Conservation (phyloP, 441 rosid species). For the Erodium moschatum region DNA sequence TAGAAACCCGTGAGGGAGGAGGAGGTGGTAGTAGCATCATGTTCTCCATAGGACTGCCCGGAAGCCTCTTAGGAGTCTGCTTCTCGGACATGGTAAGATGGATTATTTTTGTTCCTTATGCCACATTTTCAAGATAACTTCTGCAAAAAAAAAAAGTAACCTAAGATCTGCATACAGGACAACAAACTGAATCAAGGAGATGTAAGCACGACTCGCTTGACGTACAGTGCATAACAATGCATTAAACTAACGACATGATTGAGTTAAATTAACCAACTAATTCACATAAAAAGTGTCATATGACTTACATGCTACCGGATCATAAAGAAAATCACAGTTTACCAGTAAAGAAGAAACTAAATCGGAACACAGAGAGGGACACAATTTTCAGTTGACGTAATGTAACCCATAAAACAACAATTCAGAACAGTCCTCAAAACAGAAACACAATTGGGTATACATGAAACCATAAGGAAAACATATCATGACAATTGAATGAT, state of each 20-base stretch:
- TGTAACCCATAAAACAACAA: neutral
- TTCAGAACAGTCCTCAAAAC: neutral
- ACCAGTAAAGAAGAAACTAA: neutral
- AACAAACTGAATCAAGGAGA: conserved; percentile 5
- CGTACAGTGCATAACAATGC: neutral
- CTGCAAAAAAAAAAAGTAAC: neutral
- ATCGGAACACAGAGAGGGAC: neutral
- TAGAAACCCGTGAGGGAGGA: neutral
- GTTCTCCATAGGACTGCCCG: neutral
- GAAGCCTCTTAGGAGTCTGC: conserved; percentile 6
- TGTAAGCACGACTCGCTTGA: neutral
- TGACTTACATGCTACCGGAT: neutral
- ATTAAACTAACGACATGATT: too few species aligned
- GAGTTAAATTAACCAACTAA: neutral
- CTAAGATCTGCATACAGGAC: conserved; percentile 7
- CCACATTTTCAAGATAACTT: neutral
- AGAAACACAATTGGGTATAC: neutral
- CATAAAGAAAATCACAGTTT: neutral
- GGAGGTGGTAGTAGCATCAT: neutral
- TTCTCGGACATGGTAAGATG: neutral
- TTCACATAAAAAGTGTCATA: neutral
- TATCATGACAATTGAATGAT: neutral
- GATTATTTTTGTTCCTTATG: neutral
- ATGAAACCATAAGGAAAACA: neutral
- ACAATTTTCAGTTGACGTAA: neutral